These are phyloP conservation scores for Acacia melanoxylon DNA, from an alignment of 306 rosid genomes.

Conservation along the genomic window DNA sequence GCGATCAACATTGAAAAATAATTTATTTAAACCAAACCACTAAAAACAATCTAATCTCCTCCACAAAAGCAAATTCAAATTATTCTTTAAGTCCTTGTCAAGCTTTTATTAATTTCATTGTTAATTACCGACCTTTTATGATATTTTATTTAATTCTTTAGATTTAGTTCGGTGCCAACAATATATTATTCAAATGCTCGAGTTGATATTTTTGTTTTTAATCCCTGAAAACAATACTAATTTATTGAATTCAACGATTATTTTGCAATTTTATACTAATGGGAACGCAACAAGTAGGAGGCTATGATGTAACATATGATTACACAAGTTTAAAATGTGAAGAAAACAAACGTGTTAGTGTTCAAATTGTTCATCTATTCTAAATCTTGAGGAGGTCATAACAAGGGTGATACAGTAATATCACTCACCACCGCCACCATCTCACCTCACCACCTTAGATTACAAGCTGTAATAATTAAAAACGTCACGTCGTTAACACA, in stretches of 20 bases:
- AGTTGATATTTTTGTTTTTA: conserved; percentile 10
- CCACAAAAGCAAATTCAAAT: conserved; percentile 26
- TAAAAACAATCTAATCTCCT: conserved; percentile 30
- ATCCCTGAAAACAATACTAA: neutral
- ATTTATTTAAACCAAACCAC: conserved; percentile 33
- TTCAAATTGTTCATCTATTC: conserved; percentile 33
- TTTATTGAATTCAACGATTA: conserved; percentile 15
- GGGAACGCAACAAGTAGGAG: conserved; percentile 27
- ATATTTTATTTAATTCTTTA: conserved; percentile 11
- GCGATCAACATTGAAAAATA: conserved; percentile 15
- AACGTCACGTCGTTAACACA: conserved; percentile 35
- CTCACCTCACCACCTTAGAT: conserved; percentile 22
- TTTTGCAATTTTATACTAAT: conserved; percentile 26
- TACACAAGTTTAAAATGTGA: neutral
- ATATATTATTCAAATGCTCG: neutral
- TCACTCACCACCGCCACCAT: conserved; percentile 4
- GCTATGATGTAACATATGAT: conserved; percentile 20
- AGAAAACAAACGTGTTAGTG: conserved; percentile 8
- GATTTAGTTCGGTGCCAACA: neutral
- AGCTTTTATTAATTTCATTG: neutral
- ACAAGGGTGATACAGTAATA: conserved; percentile 29
- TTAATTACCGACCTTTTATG: conserved; percentile 49
- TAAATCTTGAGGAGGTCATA: conserved; percentile 12
- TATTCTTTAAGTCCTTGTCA: conserved; percentile 22
- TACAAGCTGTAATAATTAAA: conserved; percentile 34